Percentiles rank a stretch among this genome's conserved stretches.
Conservation (phyloP, 2,329 filamentous ascomycete genomes). For the Ploettnerulaceae sp. region DNA sequence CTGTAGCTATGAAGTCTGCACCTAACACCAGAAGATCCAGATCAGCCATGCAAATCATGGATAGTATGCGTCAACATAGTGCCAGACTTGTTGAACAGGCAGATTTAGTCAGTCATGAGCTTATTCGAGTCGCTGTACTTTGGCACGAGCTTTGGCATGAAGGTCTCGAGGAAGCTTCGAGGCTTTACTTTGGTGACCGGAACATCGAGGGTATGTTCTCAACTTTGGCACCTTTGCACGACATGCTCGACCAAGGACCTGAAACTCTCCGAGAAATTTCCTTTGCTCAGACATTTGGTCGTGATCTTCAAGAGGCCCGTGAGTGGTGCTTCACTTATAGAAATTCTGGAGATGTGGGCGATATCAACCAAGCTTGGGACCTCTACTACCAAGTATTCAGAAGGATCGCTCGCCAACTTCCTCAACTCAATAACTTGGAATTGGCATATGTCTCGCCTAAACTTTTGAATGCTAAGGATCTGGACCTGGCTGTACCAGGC, state of each 20-base stretch:
- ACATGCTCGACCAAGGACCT: constrained; percentile 82
- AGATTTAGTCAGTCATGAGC: constrained; percentile 88
- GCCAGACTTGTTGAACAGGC: constrained; percentile 90
- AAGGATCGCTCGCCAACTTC: constrained; percentile 87
- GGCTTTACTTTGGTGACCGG: constrained; percentile 94
- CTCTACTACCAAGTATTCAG: constrained; percentile 98
- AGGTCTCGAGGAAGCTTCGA: constrained; percentile 90
- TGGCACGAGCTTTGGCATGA: constrained; percentile 99
- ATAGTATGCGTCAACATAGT: constrained; percentile 94
- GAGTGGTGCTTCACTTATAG: constrained; percentile 95
- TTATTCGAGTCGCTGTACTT: constrained; percentile 92
- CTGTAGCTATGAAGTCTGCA: constrained; percentile 92
- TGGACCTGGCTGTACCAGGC: constrained; percentile 93
- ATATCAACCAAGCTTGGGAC: constrained; percentile 98
- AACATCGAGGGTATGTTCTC: constrained; percentile 98
- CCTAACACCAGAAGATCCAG: constrained; percentile 78
- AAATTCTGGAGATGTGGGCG: constrained; percentile 81
- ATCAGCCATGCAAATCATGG: constrained; percentile 92
- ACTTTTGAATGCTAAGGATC: constrained; percentile 75
- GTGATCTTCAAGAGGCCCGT: constrained; percentile 88
- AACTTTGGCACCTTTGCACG: constrained; percentile 83
- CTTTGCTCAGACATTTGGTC: constrained; percentile 94
- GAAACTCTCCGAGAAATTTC: constrained; percentile 94
- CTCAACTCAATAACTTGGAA: constrained; percentile 87
- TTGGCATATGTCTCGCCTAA: constrained; percentile 96